Percentiles rank a stretch among this genome's conserved stretches.
phyloP scores from a whole-genome alignment of 352 stramenopile species.

The Saprolegnia parasitica region DNA sequence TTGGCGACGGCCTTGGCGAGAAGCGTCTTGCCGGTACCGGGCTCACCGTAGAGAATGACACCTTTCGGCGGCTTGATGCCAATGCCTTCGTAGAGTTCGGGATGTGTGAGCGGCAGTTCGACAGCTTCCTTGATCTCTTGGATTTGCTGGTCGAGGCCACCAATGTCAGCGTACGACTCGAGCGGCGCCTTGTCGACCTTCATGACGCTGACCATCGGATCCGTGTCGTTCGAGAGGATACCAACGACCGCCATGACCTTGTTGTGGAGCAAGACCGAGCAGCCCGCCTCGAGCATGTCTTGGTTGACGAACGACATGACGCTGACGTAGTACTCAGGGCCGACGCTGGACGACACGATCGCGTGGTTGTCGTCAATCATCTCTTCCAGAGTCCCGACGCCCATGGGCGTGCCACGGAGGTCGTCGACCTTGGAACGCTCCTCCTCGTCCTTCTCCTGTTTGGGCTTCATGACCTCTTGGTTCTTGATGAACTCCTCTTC shows the following conservation, averaged over 20 bases:
- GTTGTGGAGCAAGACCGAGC: conserved; percentile 98
- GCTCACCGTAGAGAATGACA: conserved; percentile 99
- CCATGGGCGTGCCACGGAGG: conserved; percentile 96
- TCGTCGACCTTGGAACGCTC: conserved; percentile 99
- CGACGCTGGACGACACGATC: conserved; percentile 97
- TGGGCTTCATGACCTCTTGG: conserved; percentile 99
- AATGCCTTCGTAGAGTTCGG: conserved; percentile 99
- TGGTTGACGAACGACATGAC: conserved; percentile 99
- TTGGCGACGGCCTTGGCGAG: conserved; percentile 99
- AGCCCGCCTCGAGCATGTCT: conserved; percentile 98
- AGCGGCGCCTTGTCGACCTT: conserved; percentile 99
- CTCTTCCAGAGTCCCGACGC: conserved; percentile 98
- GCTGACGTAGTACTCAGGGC: conserved; percentile 99
- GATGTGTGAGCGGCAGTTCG: conserved; percentile 97
- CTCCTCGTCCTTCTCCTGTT: conserved; percentile 99
- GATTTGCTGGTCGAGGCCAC: conserved; percentile 98
- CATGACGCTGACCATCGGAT: conserved; percentile 99
- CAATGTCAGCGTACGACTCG: conserved; percentile 99
- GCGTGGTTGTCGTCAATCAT: conserved; percentile 99
- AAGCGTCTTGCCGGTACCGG: conserved; percentile 99
- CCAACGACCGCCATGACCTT: conserved; percentile 99
- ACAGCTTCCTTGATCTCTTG: conserved; percentile 94
- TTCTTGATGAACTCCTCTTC: conserved; percentile 99
- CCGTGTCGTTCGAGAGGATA: conserved; percentile 98
- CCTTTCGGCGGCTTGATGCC: conserved; percentile 98